Conservation (phyloP, 2,329 filamentous ascomycete species). For the Plenodomus lindquistii region DNA sequence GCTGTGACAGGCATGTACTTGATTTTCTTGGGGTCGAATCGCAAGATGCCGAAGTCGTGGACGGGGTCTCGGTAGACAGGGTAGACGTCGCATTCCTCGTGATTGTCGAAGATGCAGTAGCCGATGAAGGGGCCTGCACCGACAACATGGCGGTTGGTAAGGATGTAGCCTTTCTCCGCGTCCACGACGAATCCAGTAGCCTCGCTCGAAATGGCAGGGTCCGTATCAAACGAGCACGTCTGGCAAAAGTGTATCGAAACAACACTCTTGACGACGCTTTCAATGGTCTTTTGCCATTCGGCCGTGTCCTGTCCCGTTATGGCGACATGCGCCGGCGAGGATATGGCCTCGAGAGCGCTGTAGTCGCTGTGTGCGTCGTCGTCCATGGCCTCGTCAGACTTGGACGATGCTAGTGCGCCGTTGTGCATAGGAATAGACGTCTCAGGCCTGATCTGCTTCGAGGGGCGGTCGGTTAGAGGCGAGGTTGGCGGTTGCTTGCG, state of each 20-base stretch:
- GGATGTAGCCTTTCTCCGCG: constrained; percentile 76
- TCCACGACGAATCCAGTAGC: constrained; percentile 98
- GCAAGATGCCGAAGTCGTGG: constrained; percentile 95
- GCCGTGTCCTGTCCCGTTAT: constrained; percentile 64
- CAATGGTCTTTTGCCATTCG: constrained; percentile 95
- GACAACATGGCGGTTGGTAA: constrained; percentile 76
- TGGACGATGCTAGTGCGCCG: constrained; percentile 27
- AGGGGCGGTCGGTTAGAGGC: constrained; percentile 54
- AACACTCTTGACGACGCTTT: constrained; percentile 90
- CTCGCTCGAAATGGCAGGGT: constrained; percentile 88
- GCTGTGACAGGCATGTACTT: constrained; percentile 94
- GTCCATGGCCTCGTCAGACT: constrained; percentile 40
- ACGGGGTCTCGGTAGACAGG: constrained; percentile 98
- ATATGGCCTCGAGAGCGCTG: constrained; percentile 49
- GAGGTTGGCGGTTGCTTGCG: constrained; percentile 58
- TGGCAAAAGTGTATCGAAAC: constrained; percentile 99
- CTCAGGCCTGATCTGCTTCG: constrained; percentile 60
- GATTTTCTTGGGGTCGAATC: constrained; percentile 93
- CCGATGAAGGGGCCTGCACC: constrained; percentile 96
- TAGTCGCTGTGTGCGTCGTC: constrained; percentile 35
- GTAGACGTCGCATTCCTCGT: constrained; percentile 92
- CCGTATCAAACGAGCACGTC: constrained; percentile 98
- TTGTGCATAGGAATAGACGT: constrained; percentile 45
- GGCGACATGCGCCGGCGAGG: constrained; percentile 39
- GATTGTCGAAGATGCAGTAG: constrained; percentile 97